Evolutionary conservation across 176 grass and related monocot species (phyloP).

Genomic region (Rhipidocladum racemiflorum): DNA sequence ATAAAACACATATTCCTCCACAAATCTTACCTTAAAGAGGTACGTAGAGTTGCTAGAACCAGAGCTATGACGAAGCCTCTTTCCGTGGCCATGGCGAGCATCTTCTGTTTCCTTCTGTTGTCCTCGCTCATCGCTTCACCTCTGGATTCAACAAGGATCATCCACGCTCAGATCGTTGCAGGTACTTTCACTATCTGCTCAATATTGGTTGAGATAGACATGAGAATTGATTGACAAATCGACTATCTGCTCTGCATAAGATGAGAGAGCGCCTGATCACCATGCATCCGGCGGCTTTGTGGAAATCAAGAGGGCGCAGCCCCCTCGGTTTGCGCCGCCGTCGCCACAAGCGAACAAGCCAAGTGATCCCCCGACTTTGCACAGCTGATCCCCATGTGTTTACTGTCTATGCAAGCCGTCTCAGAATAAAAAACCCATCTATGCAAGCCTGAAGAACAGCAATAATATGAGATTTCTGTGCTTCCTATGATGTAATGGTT

Average conservation of each 20-base stretch:
- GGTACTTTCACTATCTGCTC: not conserved
- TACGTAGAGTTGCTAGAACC: not conserved
- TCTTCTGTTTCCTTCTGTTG: not conserved
- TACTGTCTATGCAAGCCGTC: not conserved
- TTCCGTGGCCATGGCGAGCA: slow-evolving; percentile 1
- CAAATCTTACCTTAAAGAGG: not conserved
- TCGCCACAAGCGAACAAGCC: not conserved
- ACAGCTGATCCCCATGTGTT: not conserved
- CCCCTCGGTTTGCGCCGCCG: not conserved
- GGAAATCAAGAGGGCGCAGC: not conserved
- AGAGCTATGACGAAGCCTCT: not conserved
- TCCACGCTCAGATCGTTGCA: not conserved
- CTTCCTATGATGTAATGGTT: not conserved
- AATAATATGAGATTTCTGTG: not conserved
- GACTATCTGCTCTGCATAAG: not conserved
- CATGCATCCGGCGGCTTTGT: not conserved
- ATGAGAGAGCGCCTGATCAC: not conserved
- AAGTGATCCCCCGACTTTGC: not conserved
- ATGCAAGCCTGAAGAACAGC: not conserved
- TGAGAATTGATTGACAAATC: not conserved
- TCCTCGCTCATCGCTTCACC: not conserved
- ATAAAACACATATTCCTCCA: not conserved
- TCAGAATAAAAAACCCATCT: too few species aligned
- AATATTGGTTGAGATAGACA: not conserved
- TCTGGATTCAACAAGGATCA: not conserved